Base-by-base conservation (phyloP, 2,329 filamentous ascomycete species). In the Botryosphaeria dothidea region DNA sequence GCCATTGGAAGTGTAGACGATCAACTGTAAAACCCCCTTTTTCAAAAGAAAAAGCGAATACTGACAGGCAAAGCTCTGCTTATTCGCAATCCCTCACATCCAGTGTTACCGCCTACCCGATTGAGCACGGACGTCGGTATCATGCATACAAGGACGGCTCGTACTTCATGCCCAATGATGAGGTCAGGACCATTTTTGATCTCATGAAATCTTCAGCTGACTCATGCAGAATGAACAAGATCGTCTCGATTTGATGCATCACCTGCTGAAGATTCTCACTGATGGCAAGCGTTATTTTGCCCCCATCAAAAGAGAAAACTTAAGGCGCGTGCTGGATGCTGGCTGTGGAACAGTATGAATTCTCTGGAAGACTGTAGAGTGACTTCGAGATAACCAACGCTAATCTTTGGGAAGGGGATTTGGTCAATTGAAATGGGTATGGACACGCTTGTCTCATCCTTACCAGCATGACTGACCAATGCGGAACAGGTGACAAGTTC, bases 101-200 rank as follows among this genome's bases (percentile, higher is more conserved):
- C 23, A 68, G 67, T 54, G 66, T 70, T 13, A 68, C 66, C 1
- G 64, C 64, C 21, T 71, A 70, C 58, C 65, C 67, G 9, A 61
- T 66, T 63, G 70, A 73, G 51, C 71, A 73, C 51, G 72, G 72
- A n/a, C 68, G 72, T 21, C 69, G 71, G 17, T 74, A 73, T 62
- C 71, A 73, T 61, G 69, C 69, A 7, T 72, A 70, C 67, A 67
- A 68, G 31, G 64, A 67, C n/a, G 69, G 66, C 75, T 68, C 54
- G 8, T 65, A 65, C 29, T 75, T 78, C 62, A 71, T 77, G 31
- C 63, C 63, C 11, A 65, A 65, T 21, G 52, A 51, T 15, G 56
- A 78, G 75, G 68, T 57, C 2, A 17, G 2, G 38, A 27, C 17
- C 19, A 3, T 19, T 56, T 1, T 8, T 9, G 2, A 21, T 13